These are phyloP conservation scores for Botrytis medusae DNA, from an alignment of 2,329 filamentous ascomycete species.

Conservation along the genomic window DNA sequence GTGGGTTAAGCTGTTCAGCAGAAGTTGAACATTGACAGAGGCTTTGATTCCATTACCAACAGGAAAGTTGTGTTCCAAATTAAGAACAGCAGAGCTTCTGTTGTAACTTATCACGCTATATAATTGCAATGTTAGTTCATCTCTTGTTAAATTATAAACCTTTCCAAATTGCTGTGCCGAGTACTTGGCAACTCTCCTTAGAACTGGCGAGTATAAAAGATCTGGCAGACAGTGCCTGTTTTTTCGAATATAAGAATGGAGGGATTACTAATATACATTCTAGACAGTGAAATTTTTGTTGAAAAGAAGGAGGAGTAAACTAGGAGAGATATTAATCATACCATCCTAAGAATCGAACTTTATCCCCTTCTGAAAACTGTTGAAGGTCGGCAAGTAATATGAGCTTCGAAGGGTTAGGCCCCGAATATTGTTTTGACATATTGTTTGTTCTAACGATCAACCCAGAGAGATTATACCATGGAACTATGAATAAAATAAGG, in stretches of 20 bases:
- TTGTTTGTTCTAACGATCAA: not conserved
- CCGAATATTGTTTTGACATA: slow-evolving; percentile 33
- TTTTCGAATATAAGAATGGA: not conserved
- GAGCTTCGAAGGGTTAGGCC: slow-evolving; percentile 35
- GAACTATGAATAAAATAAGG: not conserved
- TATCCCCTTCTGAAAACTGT: slow-evolving; percentile 48
- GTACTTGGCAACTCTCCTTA: not conserved
- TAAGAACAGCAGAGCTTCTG: slow-evolving; percentile 57
- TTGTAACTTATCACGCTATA: slow-evolving; percentile 60
- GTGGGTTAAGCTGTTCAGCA: slow-evolving; percentile 64
- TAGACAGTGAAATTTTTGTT: not conserved
- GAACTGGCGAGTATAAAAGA: not conserved
- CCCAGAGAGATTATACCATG: not conserved
- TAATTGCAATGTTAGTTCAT: slow-evolving; percentile 17
- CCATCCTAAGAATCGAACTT: slow-evolving; percentile 92
- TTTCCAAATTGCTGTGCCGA: not conserved
- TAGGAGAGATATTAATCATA: slow-evolving; percentile 48
- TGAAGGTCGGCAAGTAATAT: slow-evolving; percentile 36
- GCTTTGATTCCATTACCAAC: slow-evolving; percentile 48
- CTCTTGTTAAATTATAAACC: not conserved
- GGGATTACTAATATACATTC: not conserved
- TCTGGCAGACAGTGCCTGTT: too few species aligned
- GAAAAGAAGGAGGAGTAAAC: not conserved
- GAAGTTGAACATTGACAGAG: slow-evolving; percentile 67
- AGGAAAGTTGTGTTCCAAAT: slow-evolving; percentile 67